Conservation (phyloP, 805 yeast genomes). For the Spathaspora gorwiae region DNA sequence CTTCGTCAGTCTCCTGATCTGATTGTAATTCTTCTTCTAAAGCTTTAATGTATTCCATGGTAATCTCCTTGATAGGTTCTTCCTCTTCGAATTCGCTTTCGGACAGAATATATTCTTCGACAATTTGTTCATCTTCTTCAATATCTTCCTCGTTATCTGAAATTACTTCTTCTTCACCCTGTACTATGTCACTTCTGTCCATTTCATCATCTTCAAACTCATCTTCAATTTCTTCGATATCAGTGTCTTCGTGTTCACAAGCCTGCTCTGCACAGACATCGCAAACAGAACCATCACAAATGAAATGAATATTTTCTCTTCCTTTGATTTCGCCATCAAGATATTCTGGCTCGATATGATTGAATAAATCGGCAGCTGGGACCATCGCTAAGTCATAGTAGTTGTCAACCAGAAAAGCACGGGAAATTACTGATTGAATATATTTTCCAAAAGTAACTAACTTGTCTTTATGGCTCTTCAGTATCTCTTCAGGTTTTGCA, state of each 20-base stretch:
- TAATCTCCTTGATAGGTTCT: conserved; percentile 15
- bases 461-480: conserved; percentile 12
- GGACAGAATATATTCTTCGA: conserved; percentile 4
- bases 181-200: conserved; percentile 4
- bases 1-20: conserved; percentile 21
- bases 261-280: conserved; percentile 28
- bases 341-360: conserved; percentile 49
- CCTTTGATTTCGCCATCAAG: conserved; percentile 10
- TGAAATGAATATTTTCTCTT: conserved; percentile 65
- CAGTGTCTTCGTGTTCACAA: conserved; percentile 24
- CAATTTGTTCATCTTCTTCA: conserved; percentile 5
- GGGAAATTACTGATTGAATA: conserved; percentile 60
- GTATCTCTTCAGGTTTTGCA: conserved; percentile 11
- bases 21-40: conserved; percentile 20
- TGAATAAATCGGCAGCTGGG: conserved; percentile 89
- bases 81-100: conserved; percentile 1
- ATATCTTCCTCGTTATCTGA: neutral
- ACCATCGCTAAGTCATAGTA: conserved; percentile 74
- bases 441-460: conserved; percentile 51
- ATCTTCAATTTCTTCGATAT: conserved; percentile 11
- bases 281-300: conserved; percentile 30
- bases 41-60: conserved; percentile 21
- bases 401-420: conserved; percentile 78
- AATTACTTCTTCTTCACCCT: conserved; percentile 5
- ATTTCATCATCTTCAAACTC: conserved; percentile 12